Base-by-base conservation (phyloP, 2,329 filamentous ascomycete genomes). In the Colletotrichum tropicicola region DNA sequence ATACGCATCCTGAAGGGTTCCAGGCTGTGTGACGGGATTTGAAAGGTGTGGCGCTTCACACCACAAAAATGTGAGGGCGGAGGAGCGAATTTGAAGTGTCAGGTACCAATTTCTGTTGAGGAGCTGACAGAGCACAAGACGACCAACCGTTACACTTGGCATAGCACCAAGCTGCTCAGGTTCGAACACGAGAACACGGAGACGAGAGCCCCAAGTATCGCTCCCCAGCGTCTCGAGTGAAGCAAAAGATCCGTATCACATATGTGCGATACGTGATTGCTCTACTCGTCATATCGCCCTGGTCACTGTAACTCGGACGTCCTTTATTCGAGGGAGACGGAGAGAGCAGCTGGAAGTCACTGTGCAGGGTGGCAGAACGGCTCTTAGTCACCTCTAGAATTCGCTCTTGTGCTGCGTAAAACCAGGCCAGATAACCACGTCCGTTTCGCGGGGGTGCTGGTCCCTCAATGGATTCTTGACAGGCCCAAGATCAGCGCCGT, bases 361-460 rank as follows among this genome's bases (percentile, higher is more conserved):
- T 35, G 2, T 9, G 27, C 28, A 32, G 47, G 47, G 30, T 17
- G 10, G 47, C 32, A 23, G 13, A 15, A 12, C 13, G 30, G 32
- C 37, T 23, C 48, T 37, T 37, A 19, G 9, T 35, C 23, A 17
- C 15, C 25, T 30, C 48, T 10, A 52, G 23, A 13, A 39, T 45
- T 37, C 8, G 27, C 10, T 45, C 5, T 7, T 49, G 32, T 35
- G 23, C 10, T 19, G 12, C 23, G 35, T n/a, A 25, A 43, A n/a
- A 23, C 35, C 27, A 25, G 8, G 23, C 49, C 30, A 10, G 23
- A 37, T 44, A 53, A 49, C 32, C 35, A 35, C 59, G 35, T 9
- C 47, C 17, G 28, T 61, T 65, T 55, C 44, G 56, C 56, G 32
- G 43, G 56, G 56, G 25, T 48, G 47, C 12, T 41, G n/a, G n/a